Conservation (phyloP, 163 green algal genomes). For the Scenedesmus sp. region DNA sequence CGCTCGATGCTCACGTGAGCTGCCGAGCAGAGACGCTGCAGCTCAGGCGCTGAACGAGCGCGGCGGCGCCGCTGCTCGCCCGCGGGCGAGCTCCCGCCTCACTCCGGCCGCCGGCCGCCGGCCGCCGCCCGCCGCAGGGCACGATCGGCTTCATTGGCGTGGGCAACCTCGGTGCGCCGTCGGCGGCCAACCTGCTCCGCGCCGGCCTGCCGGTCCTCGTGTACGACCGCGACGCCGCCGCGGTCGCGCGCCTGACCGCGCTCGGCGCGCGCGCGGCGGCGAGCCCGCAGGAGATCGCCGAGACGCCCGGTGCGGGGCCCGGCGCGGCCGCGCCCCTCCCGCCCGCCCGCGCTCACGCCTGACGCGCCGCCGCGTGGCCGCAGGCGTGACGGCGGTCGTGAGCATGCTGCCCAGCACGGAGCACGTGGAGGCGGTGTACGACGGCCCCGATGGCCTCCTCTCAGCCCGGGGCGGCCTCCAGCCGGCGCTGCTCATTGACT, state of each 20-base stretch:
- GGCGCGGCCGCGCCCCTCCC: background rate
- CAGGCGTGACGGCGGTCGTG: conserved; percentile 36
- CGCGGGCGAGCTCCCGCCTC: too few relatives aligned
- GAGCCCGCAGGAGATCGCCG: conserved; percentile 31
- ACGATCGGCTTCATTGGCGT: conserved; percentile 46
- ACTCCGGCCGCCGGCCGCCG: too few relatives aligned
- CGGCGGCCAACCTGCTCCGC: conserved; percentile 42
- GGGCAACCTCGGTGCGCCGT: conserved; percentile 43
- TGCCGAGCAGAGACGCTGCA: too few relatives aligned
- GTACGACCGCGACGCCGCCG: conserved; percentile 42
- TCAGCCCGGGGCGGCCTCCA: conserved; percentile 25
- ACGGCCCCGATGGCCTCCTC: conserved; percentile 23
- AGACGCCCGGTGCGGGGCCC: conserved; percentile 22
- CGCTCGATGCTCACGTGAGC: too few relatives aligned
- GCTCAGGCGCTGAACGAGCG: too few relatives aligned
- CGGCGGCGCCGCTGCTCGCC: too few relatives aligned
- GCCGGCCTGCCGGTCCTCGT: conserved; percentile 25
- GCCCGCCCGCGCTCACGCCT: too few relatives aligned
- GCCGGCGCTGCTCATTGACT: conserved; percentile 49
- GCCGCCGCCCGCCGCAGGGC: conserved; percentile 1
- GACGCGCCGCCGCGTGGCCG: background rate
- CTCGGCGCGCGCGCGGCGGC: conserved; percentile 16
- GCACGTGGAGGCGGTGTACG: conserved; percentile 38
- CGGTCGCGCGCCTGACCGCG: conserved; percentile 12
- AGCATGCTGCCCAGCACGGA: conserved; percentile 48